These are phyloP conservation scores for Neocallimastix lanati DNA, from an alignment of 192 early-diverging fungal genomes.

Conservation along the genomic window DNA sequence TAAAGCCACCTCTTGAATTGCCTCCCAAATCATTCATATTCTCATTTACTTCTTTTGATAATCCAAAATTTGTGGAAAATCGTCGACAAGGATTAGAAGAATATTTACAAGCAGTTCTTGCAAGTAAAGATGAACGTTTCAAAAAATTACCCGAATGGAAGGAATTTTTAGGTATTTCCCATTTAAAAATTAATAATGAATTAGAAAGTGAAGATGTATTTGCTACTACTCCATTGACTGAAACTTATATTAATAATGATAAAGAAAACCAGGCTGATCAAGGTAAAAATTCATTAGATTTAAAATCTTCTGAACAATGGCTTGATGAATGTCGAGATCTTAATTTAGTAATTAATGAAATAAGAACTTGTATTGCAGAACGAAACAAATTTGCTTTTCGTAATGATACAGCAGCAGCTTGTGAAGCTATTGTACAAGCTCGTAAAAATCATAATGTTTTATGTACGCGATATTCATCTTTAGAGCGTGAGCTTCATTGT, in stretches of 20 bases:
- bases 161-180: constrained; percentile 52
- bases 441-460: neutral
- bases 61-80: constrained; percentile 47
- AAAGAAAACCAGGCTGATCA: neutral
- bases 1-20: constrained; percentile 30
- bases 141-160: constrained; percentile 48
- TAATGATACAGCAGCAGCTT: neutral
- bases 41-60: constrained; percentile 23
- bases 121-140: constrained; percentile 56
- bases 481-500: neutral
- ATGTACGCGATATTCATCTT: neutral
- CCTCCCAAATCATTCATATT: constrained; percentile 59
- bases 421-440: neutral
- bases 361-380: neutral
- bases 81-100: constrained; percentile 56
- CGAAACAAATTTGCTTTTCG: neutral
- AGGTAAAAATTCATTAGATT: neutral
- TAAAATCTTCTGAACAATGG: neutral
- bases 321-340: neutral
- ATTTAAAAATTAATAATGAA: constrained; percentile 10
- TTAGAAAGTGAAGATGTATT: constrained; percentile 7
- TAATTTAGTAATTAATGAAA: neutral
- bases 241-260: neutral
- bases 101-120: constrained; percentile 57
- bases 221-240: constrained; percentile 7